A percentile compares a stretch with the other conserved stretches of the same genome.
phyloP scores from a whole-genome alignment of 768 basidiomycete species.

The Albatrellus ellisii region DNA sequence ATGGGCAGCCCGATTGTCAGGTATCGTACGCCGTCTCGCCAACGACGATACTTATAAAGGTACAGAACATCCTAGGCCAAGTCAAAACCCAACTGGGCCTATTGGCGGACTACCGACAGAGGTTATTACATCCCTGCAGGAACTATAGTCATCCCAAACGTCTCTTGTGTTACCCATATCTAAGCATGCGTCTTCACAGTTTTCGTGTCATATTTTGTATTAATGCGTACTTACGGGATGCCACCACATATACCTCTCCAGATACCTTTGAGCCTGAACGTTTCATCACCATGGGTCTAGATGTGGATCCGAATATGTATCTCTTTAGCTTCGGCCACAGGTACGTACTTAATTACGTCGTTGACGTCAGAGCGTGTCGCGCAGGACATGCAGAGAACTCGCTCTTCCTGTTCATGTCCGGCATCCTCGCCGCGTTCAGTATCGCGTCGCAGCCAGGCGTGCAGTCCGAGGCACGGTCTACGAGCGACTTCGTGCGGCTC shows the following conservation, averaged over 20 bases:
- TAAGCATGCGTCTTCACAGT: neutral
- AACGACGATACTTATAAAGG: no score
- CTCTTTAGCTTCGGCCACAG: neutral
- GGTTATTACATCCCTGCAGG: neutral
- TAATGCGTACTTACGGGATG: neutral
- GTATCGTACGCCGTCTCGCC: no score
- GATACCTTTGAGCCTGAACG: neutral
- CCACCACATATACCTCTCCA: neutral
- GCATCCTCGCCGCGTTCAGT: neutral
- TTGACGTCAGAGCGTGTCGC: neutral
- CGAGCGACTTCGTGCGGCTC: neutral
- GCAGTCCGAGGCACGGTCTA: neutral
- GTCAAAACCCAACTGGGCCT: no score
- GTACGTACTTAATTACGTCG: neutral
- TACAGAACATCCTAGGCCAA: no score
- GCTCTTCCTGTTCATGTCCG: neutral
- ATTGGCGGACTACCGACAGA: neutral
- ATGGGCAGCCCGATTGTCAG: no score
- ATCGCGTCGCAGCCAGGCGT: neutral
- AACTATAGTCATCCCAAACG: neutral
- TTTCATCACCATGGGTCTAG: neutral
- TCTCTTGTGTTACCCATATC: no score
- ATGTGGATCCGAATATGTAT: neutral
- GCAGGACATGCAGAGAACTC: neutral
- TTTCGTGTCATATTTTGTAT: neutral